Percentiles rank a stretch among this genome's conserved stretches.
These are phyloP conservation scores for Trichophyton mentagrophytes DNA, from an alignment of 2,329 filamentous ascomycete genomes.

Conservation along the genomic window DNA sequence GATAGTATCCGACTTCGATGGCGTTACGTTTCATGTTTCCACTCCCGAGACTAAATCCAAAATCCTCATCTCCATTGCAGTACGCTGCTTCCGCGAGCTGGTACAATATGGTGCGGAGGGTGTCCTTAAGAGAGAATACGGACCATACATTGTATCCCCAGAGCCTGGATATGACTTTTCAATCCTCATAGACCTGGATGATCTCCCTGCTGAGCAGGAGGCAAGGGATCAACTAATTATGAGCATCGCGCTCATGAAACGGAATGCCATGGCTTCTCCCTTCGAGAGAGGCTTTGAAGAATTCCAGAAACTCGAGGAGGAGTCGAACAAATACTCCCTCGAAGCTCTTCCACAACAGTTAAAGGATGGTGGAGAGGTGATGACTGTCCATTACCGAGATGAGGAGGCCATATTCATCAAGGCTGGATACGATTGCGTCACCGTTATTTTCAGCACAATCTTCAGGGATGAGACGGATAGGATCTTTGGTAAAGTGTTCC, in stretches of 20 bases:
- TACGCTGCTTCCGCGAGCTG: constrained; percentile 89
- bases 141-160: constrained; percentile 71
- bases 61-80: constrained; percentile 86
- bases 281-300: constrained; percentile 96
- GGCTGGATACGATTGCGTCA: constrained; percentile 91
- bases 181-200: constrained; percentile 75
- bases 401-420: constrained; percentile 99
- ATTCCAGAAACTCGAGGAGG: constrained; percentile 72
- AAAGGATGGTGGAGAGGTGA: constrained; percentile 77
- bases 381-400: constrained; percentile 95
- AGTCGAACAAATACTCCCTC: constrained; percentile 81
- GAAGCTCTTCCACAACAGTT: constrained; percentile 89
- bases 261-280: constrained; percentile 96
- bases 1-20: constrained; percentile 97
- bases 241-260: constrained; percentile 83
- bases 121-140: constrained; percentile 89
- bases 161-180: constrained; percentile 96
- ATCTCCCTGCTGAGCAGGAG: constrained; percentile 71
- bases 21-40: constrained; percentile 95
- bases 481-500: constrained; percentile 94
- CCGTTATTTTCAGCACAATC: constrained; percentile 96
- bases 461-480: constrained; percentile 97
- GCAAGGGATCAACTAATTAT: constrained; percentile 73
- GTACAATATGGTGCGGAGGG: constrained; percentile 84
- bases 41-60: constrained; percentile 88